Evolutionary conservation across 371 early-diverging fungal species (phyloP).

Genomic region (Saksenaea oblongispora): DNA sequence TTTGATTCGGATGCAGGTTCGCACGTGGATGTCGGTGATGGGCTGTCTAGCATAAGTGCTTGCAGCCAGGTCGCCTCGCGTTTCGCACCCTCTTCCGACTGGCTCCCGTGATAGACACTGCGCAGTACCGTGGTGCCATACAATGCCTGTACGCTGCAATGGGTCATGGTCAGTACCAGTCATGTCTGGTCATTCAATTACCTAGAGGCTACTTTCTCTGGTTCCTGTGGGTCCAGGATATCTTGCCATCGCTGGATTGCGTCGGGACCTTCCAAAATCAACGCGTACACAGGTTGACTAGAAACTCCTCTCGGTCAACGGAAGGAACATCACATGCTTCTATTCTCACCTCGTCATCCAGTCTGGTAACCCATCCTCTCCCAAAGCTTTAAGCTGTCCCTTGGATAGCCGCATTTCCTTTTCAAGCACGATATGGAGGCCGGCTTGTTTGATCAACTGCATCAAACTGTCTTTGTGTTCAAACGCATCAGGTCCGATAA

Average conservation of each 20-base stretch:
- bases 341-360: conserved; percentile 10
- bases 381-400: not conserved
- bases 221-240: conserved; percentile 13
- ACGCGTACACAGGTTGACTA: conserved; percentile 28
- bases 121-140: conserved; percentile 1
- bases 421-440: conserved; percentile 6
- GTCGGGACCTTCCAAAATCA: conserved; percentile 32
- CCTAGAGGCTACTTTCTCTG: conserved; percentile 6
- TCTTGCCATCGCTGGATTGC: conserved; percentile 25
- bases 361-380: not conserved
- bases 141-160: not conserved
- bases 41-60: not conserved
- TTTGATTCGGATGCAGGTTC: conserved; percentile 7
- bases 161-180: not conserved
- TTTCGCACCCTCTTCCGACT: conserved; percentile 14
- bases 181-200: not conserved
- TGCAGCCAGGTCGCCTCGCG: conserved; percentile 14
- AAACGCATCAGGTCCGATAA: conserved; percentile 4
- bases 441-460: conserved; percentile 2
- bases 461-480: conserved; percentile 4
- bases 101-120: conserved; percentile 12
- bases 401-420: not conserved
- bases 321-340: not conserved
- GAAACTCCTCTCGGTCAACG: not conserved
- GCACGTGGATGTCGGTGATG: conserved; percentile 5